Base-by-base conservation (phyloP, 371 early-diverging fungal species). In the Actinomucor elegans region DNA sequence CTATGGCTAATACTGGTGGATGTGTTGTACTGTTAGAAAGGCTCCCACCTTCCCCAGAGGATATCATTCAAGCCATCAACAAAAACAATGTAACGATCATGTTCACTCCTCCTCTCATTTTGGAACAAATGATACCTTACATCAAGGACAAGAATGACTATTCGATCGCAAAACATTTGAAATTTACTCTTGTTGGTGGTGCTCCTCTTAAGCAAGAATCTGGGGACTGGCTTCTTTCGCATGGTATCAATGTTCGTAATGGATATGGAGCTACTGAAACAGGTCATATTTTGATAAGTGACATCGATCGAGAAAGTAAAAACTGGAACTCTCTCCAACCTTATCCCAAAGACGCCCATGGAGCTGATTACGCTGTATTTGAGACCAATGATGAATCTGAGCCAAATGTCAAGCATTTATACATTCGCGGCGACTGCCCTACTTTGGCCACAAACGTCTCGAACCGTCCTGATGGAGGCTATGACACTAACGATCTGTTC, bases 151-250 rank as follows among this genome's bases (percentile, higher is more conserved):
- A 34, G 26, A 34, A 55, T 2, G 55, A 64, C 20, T 55, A 33
- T 10, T 43, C 38, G 24, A 40, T 24, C 9, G n/a, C 53, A 5
- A 32, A 35, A 8, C 20, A 18, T 5, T 47, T 54, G 6, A 51
- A 47, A 9, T 75, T 79, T 65, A 80, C 80, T 41, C 56, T 94
- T 8, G 80, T 79, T 42, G 94, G 93, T 17, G 92, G 93, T 37
- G 94, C 96, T 2, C 86, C 92, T n/a, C 71, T 94, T 29, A 23
- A 58, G 36, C 18, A 24, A 9, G 51, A 58, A 37, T 21, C 41
- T 3, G 54, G 55, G 21, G 38, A 58, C 7, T 58, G 54, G 50
- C 44, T 54, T n/a, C 38, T 40, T 6, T 11, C 32, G 4, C 34
- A 48, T 17, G 31, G 46, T 9, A 20, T 64, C 2, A 51, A 55